These are phyloP conservation scores for Platanthera zijinensis DNA, from an alignment of 106 monocot genomes.

Conservation along the genomic window DNA sequence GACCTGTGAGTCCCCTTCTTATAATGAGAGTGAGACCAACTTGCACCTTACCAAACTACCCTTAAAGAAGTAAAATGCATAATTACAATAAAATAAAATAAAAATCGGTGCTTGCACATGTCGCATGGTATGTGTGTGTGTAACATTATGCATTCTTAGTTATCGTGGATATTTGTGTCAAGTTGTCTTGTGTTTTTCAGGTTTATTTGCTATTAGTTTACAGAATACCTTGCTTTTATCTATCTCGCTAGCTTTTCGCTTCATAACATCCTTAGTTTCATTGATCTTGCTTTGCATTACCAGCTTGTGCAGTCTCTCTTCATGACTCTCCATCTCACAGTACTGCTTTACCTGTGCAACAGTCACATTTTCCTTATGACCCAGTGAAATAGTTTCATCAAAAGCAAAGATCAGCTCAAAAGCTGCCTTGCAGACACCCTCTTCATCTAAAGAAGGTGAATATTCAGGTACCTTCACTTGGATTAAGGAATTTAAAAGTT, in stretches of 20 bases:
- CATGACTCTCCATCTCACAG: constrained; percentile 98
- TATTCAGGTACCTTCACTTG: constrained; percentile 82
- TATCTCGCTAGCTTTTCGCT: constrained; percentile 85
- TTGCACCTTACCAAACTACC: too few relatives aligned
- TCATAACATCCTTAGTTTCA: constrained; percentile 98
- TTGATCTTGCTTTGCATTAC: constrained; percentile 92
- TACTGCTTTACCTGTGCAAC: constrained; percentile 91
- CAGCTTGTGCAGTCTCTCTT: constrained; percentile 81
- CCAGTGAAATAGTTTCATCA: constrained; percentile 96
- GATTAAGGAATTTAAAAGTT: constrained; percentile 25
- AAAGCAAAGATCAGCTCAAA: constrained; percentile 98
- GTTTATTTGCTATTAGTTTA: neutral
- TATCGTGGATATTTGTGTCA: too few relatives aligned
- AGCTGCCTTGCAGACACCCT: constrained; percentile 65
- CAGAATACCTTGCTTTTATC: constrained; percentile 87
- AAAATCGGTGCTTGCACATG: too few relatives aligned
- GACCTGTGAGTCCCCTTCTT: too few relatives aligned
- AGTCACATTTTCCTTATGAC: constrained; percentile 87
- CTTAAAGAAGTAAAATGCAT: too few relatives aligned
- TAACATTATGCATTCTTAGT: too few relatives aligned
- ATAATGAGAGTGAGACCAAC: too few relatives aligned
- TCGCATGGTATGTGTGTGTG: too few relatives aligned
- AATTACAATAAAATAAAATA: too few relatives aligned
- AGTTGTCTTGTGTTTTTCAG: too few relatives aligned
- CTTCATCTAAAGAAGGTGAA: constrained; percentile 87